Evolutionary conservation across 768 basidiomycete species (phyloP).

Genomic region (Mycena polygramma): DNA sequence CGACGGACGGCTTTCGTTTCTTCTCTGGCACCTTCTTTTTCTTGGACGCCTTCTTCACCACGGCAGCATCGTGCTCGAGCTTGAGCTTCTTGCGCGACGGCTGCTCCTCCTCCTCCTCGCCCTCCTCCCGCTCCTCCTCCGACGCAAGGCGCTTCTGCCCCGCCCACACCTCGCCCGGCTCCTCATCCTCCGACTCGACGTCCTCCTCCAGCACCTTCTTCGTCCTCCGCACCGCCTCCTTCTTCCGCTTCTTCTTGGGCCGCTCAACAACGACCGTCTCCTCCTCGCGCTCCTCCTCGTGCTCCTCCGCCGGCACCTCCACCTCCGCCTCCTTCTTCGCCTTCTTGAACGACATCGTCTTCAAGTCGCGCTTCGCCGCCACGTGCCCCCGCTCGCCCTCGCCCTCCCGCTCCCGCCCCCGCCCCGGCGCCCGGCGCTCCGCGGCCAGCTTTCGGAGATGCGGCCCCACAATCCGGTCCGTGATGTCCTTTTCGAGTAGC

Average conservation of each 20-base stretch:
- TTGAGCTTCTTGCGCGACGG: slow-evolving; percentile 35
- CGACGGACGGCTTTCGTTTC: slow-evolving; percentile 55
- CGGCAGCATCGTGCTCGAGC: slow-evolving; percentile 34
- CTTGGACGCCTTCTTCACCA: slow-evolving; percentile 51
- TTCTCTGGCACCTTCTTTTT: slow-evolving; percentile 56
- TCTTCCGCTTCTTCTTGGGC: slow-evolving; percentile 72
- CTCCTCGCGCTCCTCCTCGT: slow-evolving; percentile 52
- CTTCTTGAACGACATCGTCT: slow-evolving; percentile 62
- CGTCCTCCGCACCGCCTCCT: slow-evolving; percentile 54
- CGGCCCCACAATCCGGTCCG: slow-evolving; percentile 68
- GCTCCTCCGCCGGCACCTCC: slow-evolving; percentile 47
- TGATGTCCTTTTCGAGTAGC: slow-evolving; percentile 74
- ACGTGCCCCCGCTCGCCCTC: slow-evolving; percentile 38
- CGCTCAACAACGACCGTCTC: slow-evolving; percentile 54
- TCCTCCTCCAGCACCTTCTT: slow-evolving; percentile 56
- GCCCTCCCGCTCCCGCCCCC: slow-evolving; percentile 37
- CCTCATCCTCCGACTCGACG: slow-evolving; percentile 75
- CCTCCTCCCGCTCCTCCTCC: slow-evolving; percentile 53
- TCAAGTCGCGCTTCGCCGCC: slow-evolving; percentile 58
- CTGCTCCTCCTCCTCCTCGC: slow-evolving; percentile 18
- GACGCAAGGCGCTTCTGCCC: slow-evolving; percentile 61
- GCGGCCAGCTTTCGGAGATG: slow-evolving; percentile 66
- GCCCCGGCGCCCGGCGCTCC: slow-evolving; percentile 54
- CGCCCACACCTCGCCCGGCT: slow-evolving; percentile 45
- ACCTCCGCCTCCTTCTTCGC: slow-evolving; percentile 58